These are phyloP conservation scores for Canavalia gladiata DNA, from an alignment of 306 rosid species.

Conservation along the genomic window DNA sequence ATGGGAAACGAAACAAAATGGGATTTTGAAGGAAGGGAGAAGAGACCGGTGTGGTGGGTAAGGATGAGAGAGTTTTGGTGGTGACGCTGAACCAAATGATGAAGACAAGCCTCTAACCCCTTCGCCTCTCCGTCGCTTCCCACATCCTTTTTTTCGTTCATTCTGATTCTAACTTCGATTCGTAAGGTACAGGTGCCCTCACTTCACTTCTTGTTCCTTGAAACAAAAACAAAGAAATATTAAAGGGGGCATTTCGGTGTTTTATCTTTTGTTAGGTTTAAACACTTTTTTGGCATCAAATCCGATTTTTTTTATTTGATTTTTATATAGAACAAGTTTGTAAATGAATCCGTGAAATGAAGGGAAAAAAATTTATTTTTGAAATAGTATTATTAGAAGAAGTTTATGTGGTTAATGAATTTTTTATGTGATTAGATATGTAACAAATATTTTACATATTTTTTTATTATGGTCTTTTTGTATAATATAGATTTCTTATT, in stretches of 20 bases:
- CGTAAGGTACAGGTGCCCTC: background rate
- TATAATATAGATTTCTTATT: too few relatives aligned
- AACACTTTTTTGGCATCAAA: too few relatives aligned
- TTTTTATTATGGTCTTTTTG: too few relatives aligned
- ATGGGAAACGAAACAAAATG: background rate
- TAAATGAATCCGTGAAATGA: too few relatives aligned
- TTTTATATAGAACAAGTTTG: too few relatives aligned
- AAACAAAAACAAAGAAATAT: background rate
- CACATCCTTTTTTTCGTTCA: background rate
- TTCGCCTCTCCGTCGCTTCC: constrained; percentile 45
- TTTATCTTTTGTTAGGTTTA: too few relatives aligned
- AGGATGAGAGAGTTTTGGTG: constrained; percentile 61
- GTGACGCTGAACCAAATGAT: constrained; percentile 62
- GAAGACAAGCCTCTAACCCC: constrained; percentile 68
- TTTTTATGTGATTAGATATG: too few relatives aligned
- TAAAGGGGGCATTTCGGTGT: background rate
- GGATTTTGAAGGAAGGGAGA: background rate
- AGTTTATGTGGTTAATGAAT: too few relatives aligned
- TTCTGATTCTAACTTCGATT: constrained; percentile 6
- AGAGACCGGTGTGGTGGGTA: constrained; percentile 64
- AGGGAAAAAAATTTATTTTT: too few relatives aligned
- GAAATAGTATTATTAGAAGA: too few relatives aligned
- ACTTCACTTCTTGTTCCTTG: background rate
- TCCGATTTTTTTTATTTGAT: too few relatives aligned
- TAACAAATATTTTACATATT: too few relatives aligned